Conservation (phyloP, 768 basidiomycete species). For the Gelatoporia subvermispora region DNA sequence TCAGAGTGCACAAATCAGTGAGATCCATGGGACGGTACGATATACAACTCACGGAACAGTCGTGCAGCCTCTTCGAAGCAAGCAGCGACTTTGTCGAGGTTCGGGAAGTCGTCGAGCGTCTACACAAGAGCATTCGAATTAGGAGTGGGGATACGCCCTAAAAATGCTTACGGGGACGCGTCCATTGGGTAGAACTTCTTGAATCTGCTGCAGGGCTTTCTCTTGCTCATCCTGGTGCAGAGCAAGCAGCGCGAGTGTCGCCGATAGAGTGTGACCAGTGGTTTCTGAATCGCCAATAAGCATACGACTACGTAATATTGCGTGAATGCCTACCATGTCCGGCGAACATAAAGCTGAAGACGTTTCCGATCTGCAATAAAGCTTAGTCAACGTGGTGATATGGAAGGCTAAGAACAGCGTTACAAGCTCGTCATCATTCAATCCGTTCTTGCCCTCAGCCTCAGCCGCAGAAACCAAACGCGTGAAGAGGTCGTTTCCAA, state of each 20-base stretch:
- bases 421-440: slow-evolving; percentile 4
- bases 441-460: background rate
- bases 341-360: slow-evolving; percentile 4
- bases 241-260: slow-evolving; percentile 3
- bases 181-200: background rate
- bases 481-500: slow-evolving; percentile 1
- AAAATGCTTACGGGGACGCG: background rate
- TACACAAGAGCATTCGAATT: background rate
- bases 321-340: slow-evolving; percentile 2
- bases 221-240: slow-evolving; percentile 5
- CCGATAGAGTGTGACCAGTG: slow-evolving; percentile 2
- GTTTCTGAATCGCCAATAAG: background rate
- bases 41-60: slow-evolving; percentile 9
- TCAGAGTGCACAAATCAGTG: background rate
- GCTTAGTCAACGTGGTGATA: background rate
- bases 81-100: slow-evolving; percentile 5
- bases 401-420: background rate
- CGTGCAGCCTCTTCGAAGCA: slow-evolving; percentile 15
- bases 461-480: slow-evolving; percentile 2
- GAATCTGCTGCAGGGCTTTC: background rate
- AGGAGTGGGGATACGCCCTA: background rate
- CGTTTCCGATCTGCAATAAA: slow-evolving; percentile 1
- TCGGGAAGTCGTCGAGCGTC: slow-evolving; percentile 3
- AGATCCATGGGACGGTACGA: background rate
- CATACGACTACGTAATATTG: background rate